Conservation (phyloP, 352 stramenopile genomes). For the Phytophthora megakarya region DNA sequence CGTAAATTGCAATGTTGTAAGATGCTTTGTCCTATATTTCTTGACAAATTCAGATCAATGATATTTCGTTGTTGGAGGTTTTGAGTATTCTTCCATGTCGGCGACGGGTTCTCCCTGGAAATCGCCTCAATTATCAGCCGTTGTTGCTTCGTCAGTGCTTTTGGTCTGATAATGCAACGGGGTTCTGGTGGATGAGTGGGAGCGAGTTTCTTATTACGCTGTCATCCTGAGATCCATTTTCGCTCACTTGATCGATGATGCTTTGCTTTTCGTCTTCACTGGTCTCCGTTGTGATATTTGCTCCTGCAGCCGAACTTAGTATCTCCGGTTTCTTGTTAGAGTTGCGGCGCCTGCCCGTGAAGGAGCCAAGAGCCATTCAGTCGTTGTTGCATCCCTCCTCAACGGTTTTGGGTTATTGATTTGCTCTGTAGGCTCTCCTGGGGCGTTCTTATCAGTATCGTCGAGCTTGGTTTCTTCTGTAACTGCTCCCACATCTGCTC, state of each 20-base stretch:
- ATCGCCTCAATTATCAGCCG: conserved; percentile 1
- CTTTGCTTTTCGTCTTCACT: too few species aligned
- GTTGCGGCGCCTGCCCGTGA: too few species aligned
- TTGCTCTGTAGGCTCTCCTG: too few species aligned
- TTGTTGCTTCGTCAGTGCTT: not conserved
- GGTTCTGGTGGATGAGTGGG: too few species aligned
- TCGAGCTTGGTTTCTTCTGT: not conserved
- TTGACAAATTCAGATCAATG: not conserved
- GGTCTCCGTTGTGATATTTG: too few species aligned
- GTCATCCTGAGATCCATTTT: not conserved
- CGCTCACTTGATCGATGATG: not conserved
- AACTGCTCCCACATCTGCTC: not conserved
- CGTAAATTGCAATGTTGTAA: not conserved
- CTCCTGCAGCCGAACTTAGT: too few species aligned
- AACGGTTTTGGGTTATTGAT: too few species aligned
- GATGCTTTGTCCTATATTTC: not conserved
- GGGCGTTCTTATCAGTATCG: too few species aligned
- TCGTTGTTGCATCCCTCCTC: too few species aligned
- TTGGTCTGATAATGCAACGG: not conserved
- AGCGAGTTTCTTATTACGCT: too few species aligned
- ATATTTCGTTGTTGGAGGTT: not conserved
- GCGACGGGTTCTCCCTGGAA: not conserved
- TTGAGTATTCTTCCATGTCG: not conserved
- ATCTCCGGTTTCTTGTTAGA: too few species aligned
- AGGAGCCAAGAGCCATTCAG: too few species aligned